Percentiles rank a stretch among this genome's conserved stretches.
These are phyloP conservation scores for Stenogyne calaminthoides DNA, from an alignment of 305 asterid species.

Conservation along the genomic window DNA sequence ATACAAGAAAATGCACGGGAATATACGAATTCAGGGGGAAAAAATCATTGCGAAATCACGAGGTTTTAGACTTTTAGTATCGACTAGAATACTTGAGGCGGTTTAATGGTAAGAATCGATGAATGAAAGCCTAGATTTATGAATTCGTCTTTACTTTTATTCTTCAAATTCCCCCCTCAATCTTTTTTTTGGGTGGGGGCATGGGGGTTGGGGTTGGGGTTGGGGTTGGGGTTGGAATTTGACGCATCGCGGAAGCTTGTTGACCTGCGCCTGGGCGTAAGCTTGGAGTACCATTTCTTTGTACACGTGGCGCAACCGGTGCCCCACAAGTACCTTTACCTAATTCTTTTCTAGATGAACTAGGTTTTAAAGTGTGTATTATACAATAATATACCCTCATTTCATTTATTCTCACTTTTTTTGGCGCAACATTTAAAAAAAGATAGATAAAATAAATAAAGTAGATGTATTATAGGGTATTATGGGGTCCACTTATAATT, in stretches of 20 bases:
- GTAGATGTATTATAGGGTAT: too few species aligned
- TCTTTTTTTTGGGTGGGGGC: neutral
- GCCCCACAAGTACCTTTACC: neutral
- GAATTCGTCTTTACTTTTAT: neutral
- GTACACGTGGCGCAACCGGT: neutral
- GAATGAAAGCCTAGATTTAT: slow-evolving; percentile 2
- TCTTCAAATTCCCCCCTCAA: neutral
- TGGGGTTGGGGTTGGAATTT: too few species aligned
- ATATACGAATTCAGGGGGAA: neutral
- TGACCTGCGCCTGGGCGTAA: neutral
- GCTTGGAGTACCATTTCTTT: neutral
- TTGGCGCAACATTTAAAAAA: too few species aligned
- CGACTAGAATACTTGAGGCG: slow-evolving; percentile 20
- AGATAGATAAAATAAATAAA: too few species aligned
- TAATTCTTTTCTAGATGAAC: too few species aligned
- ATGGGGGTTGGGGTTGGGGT: too few species aligned
- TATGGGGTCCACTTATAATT: too few species aligned
- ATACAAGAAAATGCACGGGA: neutral
- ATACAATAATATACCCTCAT: too few species aligned
- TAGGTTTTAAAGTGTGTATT: too few species aligned
- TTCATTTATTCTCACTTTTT: too few species aligned
- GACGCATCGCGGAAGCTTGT: neutral
- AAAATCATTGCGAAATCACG: neutral
- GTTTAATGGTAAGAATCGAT: slow-evolving; percentile 7
- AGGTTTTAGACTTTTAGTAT: slow-evolving; percentile 1